Evolutionary conservation across 1,284 basidiomycete species (phyloP), one percentile per base, ranked within the genome.

Genomic region (Apiotrichum brassicae): DNA sequence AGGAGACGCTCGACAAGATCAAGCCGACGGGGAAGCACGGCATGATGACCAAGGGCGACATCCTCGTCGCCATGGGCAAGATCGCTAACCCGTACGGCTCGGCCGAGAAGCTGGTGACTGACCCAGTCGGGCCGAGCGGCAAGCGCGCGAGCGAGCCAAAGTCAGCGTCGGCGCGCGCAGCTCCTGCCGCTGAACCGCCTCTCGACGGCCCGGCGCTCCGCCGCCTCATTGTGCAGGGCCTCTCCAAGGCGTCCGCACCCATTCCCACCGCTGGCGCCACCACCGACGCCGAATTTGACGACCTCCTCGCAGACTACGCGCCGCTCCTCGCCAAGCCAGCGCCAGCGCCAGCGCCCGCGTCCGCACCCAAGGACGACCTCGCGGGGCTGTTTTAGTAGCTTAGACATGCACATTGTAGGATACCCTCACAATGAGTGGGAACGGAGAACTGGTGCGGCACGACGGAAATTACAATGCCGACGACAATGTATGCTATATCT

Each of bases 1-100:
- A 60, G 16, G 85, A 63, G 18, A 62, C 73, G 55, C 68, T 75
- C 43, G 57, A 59, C 22, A 66, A 68, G 45, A 68, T 77, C 58
- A 76, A 76, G 57, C 71, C 87, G 25, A 89, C 88, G 4, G 90
- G 90, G 49, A 76, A 86, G 42, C 80, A 87, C 41, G 89, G 89
- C 16, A 91, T 90, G 86, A 70, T 94, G 54, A 94, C 89, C 41
- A 91, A 91, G 70, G 90, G 90, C 9, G 90, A 94, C 66, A 82
- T 93, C 2, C 78, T 94, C 28, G 75, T 86, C 6, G 84, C 82
- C 66, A 76, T 92, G 13, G 89, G 89, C 28, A 83, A 84, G 68
- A 59, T 72, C 46, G 59, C 61, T 57, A 72, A 61, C 45, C 85
- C 87, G 11, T 88, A 83, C 38, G 79, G 82, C 13, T 86, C 87